Percentiles rank a stretch among this genome's conserved stretches.
These are phyloP conservation scores for Detonula confervacea DNA, from an alignment of 352 stramenopile genomes.

Conservation along the genomic window DNA sequence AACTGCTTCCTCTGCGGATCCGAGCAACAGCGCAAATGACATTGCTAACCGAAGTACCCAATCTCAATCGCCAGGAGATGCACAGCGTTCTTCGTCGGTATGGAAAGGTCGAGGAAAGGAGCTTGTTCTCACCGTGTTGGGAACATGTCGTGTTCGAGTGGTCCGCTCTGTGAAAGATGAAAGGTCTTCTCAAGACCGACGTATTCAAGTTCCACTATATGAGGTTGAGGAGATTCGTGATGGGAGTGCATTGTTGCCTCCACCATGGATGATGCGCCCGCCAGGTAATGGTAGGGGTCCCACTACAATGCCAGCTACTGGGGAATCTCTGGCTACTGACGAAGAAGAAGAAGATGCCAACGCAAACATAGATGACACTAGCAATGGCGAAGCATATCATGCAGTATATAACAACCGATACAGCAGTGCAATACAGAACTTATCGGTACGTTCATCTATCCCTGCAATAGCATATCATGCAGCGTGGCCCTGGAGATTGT, in stretches of 20 bases:
- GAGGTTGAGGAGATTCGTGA: conserved; percentile 47
- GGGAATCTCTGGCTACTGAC: not conserved
- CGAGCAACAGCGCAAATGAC: not conserved
- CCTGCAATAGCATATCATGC: conserved; percentile 51
- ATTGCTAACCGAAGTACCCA: not conserved
- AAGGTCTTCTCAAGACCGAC: not conserved
- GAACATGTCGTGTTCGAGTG: conserved; percentile 50
- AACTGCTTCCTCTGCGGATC: conserved; percentile 6
- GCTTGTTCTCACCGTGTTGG: conserved; percentile 54
- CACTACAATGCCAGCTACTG: conserved; percentile 7
- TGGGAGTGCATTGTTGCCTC: conserved; percentile 46
- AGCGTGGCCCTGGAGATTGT: conserved; percentile 63
- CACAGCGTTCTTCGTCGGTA: conserved; percentile 37
- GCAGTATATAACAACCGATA: conserved; percentile 1
- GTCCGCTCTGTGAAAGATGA: conserved; percentile 28
- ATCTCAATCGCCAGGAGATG: not conserved
- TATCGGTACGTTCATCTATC: conserved; percentile 45
- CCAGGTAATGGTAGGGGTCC: conserved; percentile 43
- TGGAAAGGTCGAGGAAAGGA: conserved; percentile 32
- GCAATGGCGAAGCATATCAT: not conserved
- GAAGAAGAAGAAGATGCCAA: conserved; percentile 1
- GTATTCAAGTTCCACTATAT: conserved; percentile 51
- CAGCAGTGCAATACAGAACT: conserved; percentile 35
- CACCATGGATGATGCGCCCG: conserved; percentile 41
- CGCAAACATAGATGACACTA: not conserved